phyloP scores from a whole-genome alignment of 805 yeast species.

The Suhomyces prunicola region DNA sequence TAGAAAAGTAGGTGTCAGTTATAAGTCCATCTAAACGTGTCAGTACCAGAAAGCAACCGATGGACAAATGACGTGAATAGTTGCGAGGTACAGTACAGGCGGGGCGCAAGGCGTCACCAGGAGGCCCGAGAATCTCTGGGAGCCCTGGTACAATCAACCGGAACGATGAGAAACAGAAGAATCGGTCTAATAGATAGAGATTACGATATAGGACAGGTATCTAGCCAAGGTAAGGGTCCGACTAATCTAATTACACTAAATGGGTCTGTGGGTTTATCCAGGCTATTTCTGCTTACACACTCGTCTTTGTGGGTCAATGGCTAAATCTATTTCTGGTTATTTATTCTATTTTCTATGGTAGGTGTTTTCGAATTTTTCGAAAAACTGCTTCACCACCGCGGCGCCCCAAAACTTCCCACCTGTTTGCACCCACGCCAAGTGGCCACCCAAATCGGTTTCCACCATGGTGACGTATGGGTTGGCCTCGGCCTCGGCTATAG shows the following conservation, averaged over 20 bases:
- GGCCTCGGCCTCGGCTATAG: constrained; percentile 44
- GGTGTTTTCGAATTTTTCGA: constrained; percentile 17
- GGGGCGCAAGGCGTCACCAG: neutral
- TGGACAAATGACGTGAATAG: neutral
- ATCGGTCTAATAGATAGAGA: no score
- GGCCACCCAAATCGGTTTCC: constrained; percentile 73
- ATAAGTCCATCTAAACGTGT: neutral
- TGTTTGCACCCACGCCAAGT: constrained; percentile 70
- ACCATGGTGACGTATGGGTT: constrained; percentile 62
- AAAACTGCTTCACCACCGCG: constrained; percentile 34
- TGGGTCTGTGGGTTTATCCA: no score
- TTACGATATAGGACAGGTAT: no score
- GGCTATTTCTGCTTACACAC: no score
- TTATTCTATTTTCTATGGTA: neutral
- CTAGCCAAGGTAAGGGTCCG: no score
- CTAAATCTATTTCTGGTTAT: no score
- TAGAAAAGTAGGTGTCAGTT: neutral
- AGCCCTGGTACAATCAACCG: neutral
- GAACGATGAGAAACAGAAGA: no score
- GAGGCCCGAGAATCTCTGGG: neutral
- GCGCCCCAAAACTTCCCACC: constrained; percentile 63
- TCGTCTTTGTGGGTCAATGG: no score
- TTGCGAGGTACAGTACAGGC: neutral
- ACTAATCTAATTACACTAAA: no score
- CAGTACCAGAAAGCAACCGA: neutral